A percentile compares a stretch with the other conserved stretches of the same genome.
These are phyloP conservation scores for Niebla homalea DNA, from an alignment of 495 filamentous ascomycete genomes.

Conservation along the genomic window DNA sequence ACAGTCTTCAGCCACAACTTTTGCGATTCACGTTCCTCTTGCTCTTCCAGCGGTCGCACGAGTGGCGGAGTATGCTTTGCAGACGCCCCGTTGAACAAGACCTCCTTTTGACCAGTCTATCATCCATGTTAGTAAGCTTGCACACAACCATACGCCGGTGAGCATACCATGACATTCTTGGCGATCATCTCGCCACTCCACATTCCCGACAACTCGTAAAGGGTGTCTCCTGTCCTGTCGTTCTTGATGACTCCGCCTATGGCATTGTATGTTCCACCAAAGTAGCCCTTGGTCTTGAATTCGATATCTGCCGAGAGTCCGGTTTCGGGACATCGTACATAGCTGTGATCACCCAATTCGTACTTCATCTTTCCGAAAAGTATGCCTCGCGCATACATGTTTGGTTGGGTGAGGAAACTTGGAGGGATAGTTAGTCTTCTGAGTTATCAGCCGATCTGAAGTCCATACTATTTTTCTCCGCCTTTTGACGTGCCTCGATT, in stretches of 20 bases:
- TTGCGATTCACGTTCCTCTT: constrained; percentile 84
- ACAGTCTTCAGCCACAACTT: constrained; percentile 72
- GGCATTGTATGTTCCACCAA: constrained; percentile 89
- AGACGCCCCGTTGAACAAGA: constrained; percentile 75
- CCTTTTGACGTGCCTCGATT: constrained; percentile 55
- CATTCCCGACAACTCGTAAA: constrained; percentile 81
- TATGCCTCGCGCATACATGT: constrained; percentile 98
- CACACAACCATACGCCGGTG: too few relatives aligned
- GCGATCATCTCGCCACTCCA: constrained; percentile 94
- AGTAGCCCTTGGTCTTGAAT: constrained; percentile 98
- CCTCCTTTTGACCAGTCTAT: constrained; percentile 74
- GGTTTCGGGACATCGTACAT: constrained; percentile 80
- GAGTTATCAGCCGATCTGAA: background rate
- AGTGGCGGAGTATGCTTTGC: constrained; percentile 61
- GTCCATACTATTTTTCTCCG: constrained; percentile 76
- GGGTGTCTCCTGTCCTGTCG: constrained; percentile 66
- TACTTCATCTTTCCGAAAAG: constrained; percentile 99
- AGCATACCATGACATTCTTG: constrained; percentile 61
- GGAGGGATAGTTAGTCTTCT: constrained; percentile 6
- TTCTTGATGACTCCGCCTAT: constrained; percentile 89
- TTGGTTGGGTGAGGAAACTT: constrained; percentile 86
- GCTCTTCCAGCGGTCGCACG: constrained; percentile 70
- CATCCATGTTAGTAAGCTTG: constrained; percentile 1
- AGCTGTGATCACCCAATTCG: constrained; percentile 93
- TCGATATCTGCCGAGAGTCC: constrained; percentile 85